Percentiles rank a stretch among this genome's conserved stretches.
These are phyloP conservation scores for Zanthoxylum bungeanum DNA, from an alignment of 345 rosid species.

Conservation along the genomic window DNA sequence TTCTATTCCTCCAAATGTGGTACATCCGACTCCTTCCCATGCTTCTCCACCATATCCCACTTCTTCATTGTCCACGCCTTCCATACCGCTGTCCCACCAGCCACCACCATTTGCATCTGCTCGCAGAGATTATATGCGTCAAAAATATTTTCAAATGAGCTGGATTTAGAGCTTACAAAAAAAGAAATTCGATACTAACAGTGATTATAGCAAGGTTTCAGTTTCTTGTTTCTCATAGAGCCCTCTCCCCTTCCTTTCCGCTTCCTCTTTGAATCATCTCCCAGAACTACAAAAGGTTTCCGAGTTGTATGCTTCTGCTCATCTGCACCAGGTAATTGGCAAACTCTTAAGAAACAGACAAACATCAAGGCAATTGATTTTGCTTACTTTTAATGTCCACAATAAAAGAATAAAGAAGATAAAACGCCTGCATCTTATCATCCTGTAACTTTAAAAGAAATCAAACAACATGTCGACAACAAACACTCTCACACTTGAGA, in stretches of 20 bases:
- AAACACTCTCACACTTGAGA: neutral
- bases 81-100: constrained; percentile 86
- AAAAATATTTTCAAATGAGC: too few species aligned
- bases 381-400: neutral
- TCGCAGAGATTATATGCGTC: constrained; percentile 13
- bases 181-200: constrained; percentile 73
- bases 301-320: constrained; percentile 21
- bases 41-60: constrained; percentile 67
- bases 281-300: constrained; percentile 51
- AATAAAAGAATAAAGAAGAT: neutral
- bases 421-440: too few species aligned
- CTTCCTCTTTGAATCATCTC: constrained; percentile 41
- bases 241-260: constrained; percentile 18
- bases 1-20: constrained; percentile 68
- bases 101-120: constrained; percentile 85
- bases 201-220: constrained; percentile 55
- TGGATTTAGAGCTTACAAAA: too few species aligned
- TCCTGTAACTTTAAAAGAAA: neutral
- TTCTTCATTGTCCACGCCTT: constrained; percentile 79
- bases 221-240: constrained; percentile 34
- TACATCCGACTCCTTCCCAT: constrained; percentile 92
- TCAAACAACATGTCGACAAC: neutral
- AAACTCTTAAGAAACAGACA: neutral
- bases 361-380: neutral
- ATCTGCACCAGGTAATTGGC: constrained; percentile 33